Evolutionary conservation across 768 basidiomycete genomes (phyloP), one percentile per base, ranked within the genome.

Genomic region (Russula vinacea): DNA sequence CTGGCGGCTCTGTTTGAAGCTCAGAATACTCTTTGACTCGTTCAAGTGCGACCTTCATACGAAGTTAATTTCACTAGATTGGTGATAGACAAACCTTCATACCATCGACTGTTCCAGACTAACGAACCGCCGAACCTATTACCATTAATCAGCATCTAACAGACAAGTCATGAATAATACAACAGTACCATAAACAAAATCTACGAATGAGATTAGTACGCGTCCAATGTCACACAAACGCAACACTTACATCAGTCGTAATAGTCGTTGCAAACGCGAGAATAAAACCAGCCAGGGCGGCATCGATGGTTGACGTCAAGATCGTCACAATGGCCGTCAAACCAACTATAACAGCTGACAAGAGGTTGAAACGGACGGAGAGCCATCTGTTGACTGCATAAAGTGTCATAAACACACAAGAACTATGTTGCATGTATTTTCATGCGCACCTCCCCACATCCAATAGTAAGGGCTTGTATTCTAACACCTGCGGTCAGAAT

Each of bases 51-150:
- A 92, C 89, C 89, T 90, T 60, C 55, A 52, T 24, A 70, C 9
- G n/a, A 40, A 35, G 35, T 32, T 10, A 50, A 42, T 14, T n/a
- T 17, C 26, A 57, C 10, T 29, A 60, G 17, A 29, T 32, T 19
- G 9, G 17, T 44, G 39, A 14, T 39, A 26, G 14, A 22, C 35
- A 9, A 0, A 66, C 10, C 4, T 14, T 40, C 76, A 64, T 62
- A 91, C 94, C 92, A 97, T 94, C 14, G 89, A 89, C 74, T 97
- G 94, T 71, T 97, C 93, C 22, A 96, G 78, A 22, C 89, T 85
- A 33, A 95, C 92, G 67, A 92, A 93, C 51, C 91, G 83, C 56
- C 90, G 83, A 54, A 92, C 86, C 79, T 81, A 63, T 50, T 60
- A 29, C 17, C 64, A 24, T 60, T 19, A 39, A 33, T 65, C 62